A percentile compares a stretch with the other conserved stretches of the same genome.
Evolutionary conservation across 495 filamentous ascomycete genomes (phyloP).

Genomic region (Cercophora newfieldiana): DNA sequence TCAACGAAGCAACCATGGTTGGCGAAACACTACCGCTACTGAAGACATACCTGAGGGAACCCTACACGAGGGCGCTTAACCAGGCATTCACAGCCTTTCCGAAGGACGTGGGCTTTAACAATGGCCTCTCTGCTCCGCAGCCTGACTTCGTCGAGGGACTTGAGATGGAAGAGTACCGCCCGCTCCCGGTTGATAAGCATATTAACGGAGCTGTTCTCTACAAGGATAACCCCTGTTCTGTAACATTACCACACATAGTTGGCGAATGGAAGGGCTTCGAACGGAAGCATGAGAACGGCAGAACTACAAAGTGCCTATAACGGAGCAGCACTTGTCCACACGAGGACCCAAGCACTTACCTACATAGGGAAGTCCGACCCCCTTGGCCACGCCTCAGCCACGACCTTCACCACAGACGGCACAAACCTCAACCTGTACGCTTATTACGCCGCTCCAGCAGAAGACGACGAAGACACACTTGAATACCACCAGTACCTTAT

Average conservation of each 20-base stretch:
- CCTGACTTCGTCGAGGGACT: slow-evolving; percentile 34
- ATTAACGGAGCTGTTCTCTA: slow-evolving; percentile 35
- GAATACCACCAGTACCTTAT: slow-evolving; percentile 37
- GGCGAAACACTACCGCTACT: slow-evolving; percentile 14
- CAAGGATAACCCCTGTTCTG: slow-evolving; percentile 26
- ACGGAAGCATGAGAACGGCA: slow-evolving; percentile 28
- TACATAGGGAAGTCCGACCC: slow-evolving; percentile 29
- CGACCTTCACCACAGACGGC: slow-evolving; percentile 39
- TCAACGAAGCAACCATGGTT: slow-evolving; percentile 32
- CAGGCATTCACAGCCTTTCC: slow-evolving; percentile 31
- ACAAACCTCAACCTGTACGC: slow-evolving; percentile 34
- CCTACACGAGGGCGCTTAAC: slow-evolving; percentile 27
- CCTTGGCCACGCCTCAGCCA: slow-evolving; percentile 30
- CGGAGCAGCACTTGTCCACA: slow-evolving; percentile 37
- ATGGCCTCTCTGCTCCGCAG: slow-evolving; percentile 34
- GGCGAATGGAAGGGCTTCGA: slow-evolving; percentile 36
- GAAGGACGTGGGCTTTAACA: slow-evolving; percentile 34
- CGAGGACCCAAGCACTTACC: slow-evolving; percentile 32
- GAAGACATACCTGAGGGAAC: slow-evolving; percentile 21
- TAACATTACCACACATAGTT: slow-evolving; percentile 35
- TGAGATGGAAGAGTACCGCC: slow-evolving; percentile 24
- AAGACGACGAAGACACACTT: slow-evolving; percentile 29
- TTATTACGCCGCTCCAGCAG: slow-evolving; percentile 31
- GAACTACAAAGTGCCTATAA: too few relatives aligned
- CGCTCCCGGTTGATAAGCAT: slow-evolving; percentile 32